These are phyloP conservation scores for Candida tetrigidarum DNA, from an alignment of 1,139 yeast species.

Conservation along the genomic window DNA sequence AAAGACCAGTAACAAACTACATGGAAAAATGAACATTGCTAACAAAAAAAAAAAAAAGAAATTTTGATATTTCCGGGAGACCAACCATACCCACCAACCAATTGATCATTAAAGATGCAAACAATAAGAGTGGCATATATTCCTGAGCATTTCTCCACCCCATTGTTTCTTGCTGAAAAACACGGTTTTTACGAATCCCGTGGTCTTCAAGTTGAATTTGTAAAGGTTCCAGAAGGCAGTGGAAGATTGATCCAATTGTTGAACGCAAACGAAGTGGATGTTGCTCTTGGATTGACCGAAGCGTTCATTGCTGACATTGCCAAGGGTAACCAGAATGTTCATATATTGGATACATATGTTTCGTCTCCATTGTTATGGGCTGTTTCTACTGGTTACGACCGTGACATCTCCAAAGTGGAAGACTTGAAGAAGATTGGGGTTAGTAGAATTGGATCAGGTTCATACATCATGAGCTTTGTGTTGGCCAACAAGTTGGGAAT, in stretches of 20 bases:
- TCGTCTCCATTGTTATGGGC: slow-evolving; percentile 91
- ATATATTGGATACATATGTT: slow-evolving; percentile 81
- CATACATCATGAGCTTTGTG: slow-evolving; percentile 89
- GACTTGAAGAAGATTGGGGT: slow-evolving; percentile 75
- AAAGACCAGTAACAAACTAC: too few species aligned
- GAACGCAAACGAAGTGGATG: slow-evolving; percentile 64
- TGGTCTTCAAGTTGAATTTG: slow-evolving; percentile 59
- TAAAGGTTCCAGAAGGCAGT: slow-evolving; percentile 85
- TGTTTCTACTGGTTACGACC: slow-evolving; percentile 70
- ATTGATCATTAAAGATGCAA: slow-evolving; percentile 3
- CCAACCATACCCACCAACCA: background rate
- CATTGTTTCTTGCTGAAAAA: slow-evolving; percentile 70
- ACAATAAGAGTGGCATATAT: slow-evolving; percentile 69
- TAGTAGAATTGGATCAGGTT: slow-evolving; percentile 90
- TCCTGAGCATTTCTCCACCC: slow-evolving; percentile 93
- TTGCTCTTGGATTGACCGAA: slow-evolving; percentile 89
- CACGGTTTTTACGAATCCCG: slow-evolving; percentile 56
- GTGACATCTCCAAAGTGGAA: slow-evolving; percentile 49
- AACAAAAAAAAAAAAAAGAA: background rate
- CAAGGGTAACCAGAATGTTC: slow-evolving; percentile 65
- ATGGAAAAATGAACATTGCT: too few species aligned
- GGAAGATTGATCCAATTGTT: slow-evolving; percentile 83
- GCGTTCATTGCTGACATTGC: slow-evolving; percentile 86
- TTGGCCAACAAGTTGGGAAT: slow-evolving; percentile 60
- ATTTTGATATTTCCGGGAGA: too few species aligned